These are phyloP conservation scores for Fusarium sp. DNA, from an alignment of 2,329 filamentous ascomycete genomes.

Conservation along the genomic window DNA sequence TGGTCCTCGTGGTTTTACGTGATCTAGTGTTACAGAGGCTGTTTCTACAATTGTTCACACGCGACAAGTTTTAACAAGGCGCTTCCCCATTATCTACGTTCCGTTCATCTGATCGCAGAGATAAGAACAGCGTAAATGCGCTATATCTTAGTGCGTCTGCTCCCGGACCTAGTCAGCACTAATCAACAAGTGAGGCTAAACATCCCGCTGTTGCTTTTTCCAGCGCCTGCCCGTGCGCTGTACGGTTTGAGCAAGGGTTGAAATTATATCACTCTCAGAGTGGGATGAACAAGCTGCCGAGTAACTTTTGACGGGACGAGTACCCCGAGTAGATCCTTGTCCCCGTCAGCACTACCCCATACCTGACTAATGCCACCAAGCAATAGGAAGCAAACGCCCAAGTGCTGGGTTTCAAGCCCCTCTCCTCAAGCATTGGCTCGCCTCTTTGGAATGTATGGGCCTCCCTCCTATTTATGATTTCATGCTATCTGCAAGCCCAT, in stretches of 20 bases:
- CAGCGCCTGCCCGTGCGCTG: not conserved
- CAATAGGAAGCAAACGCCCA: not conserved
- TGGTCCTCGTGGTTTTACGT: not conserved
- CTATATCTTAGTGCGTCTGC: not conserved
- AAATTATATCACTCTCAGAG: not conserved
- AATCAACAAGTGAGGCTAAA: not conserved
- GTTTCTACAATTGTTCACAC: not conserved
- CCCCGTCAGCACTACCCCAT: not conserved
- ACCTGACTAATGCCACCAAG: too few relatives aligned
- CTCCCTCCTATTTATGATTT: not conserved
- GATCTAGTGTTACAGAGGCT: not conserved
- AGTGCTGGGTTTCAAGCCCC: not conserved
- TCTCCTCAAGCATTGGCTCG: not conserved
- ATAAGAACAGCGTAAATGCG: not conserved
- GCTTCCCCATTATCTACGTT: not conserved
- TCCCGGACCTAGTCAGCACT: not conserved
- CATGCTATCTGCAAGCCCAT: not conserved
- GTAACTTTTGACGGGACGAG: not conserved
- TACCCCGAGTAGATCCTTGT: not conserved
- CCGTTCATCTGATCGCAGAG: not conserved
- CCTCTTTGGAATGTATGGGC: not conserved
- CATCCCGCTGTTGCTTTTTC: not conserved
- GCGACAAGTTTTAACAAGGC: not conserved
- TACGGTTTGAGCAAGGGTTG: not conserved
- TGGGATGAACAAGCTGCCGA: not conserved